Conservation (phyloP, 2,329 filamentous ascomycete species). For the Fusarium foetens region DNA sequence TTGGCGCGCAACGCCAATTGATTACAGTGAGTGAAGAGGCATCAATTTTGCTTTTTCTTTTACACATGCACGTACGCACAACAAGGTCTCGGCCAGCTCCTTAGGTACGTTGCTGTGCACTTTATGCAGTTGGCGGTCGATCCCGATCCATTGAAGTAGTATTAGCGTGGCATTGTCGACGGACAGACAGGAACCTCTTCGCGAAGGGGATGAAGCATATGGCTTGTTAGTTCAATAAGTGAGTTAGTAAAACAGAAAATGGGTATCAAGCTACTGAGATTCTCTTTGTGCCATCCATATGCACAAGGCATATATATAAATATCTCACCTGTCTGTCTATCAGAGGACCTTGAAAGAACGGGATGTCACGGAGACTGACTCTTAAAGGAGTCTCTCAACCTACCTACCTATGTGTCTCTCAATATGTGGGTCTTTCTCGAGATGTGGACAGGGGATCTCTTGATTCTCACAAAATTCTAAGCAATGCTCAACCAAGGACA, state of each 20-base stretch:
- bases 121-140: conserved; percentile 28
- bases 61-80: not conserved
- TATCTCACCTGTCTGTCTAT: not conserved
- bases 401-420: not conserved
- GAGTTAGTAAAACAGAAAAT: not conserved
- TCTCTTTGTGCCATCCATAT: not conserved
- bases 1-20: conserved; percentile 33
- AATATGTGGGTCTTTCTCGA: conserved; percentile 8
- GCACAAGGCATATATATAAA: not conserved
- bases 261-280: not conserved
- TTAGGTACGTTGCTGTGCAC: conserved; percentile 4
- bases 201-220: not conserved
- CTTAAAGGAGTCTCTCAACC: conserved; percentile 8
- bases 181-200: not conserved
- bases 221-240: not conserved
- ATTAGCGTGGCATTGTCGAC: conserved; percentile 5
- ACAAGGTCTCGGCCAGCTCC: conserved; percentile 21
- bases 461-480: not conserved
- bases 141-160: conserved; percentile 16
- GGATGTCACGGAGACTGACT: conserved; percentile 10
- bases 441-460: conserved; percentile 3
- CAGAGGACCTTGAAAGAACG: not conserved
- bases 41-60: conserved; percentile 30
- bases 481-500: not conserved
- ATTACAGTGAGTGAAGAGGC: conserved; percentile 1